Conservation (phyloP, 2,329 filamentous ascomycete species). For the Colletotrichum nymphaeae region DNA sequence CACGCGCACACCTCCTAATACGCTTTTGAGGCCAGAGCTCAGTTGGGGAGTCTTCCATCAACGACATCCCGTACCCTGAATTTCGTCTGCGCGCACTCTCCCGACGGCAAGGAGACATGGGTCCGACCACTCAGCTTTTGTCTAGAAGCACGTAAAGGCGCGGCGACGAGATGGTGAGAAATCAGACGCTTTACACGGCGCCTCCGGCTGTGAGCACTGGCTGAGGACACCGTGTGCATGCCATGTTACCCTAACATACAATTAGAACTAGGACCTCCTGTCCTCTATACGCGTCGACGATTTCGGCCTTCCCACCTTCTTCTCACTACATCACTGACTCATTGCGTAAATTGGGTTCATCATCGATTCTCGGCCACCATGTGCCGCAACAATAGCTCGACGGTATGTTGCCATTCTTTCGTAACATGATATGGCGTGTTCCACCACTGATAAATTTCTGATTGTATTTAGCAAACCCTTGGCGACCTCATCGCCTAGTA, state of each 20-base stretch:
- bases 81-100: too few species aligned
- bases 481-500: neutral
- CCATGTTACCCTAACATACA: too few species aligned
- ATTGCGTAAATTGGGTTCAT: neutral
- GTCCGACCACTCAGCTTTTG: too few species aligned
- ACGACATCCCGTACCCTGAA: constrained; percentile 14
- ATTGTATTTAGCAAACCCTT: neutral
- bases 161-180: too few species aligned
- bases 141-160: too few species aligned
- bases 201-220: too few species aligned
- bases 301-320: neutral
- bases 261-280: neutral
- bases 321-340: neutral
- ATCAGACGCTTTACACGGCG: too few species aligned
- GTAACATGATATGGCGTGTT: neutral
- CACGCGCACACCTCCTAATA: constrained; percentile 29
- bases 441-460: neutral
- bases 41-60: constrained; percentile 13
- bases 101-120: too few species aligned
- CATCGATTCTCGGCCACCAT: neutral
- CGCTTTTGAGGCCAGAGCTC: neutral
- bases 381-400: constrained; percentile 1
- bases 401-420: neutral
- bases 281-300: neutral
- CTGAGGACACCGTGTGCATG: too few species aligned